phyloP scores from a whole-genome alignment of 352 stramenopile genomes.

The Phytophthora niederhauseri region DNA sequence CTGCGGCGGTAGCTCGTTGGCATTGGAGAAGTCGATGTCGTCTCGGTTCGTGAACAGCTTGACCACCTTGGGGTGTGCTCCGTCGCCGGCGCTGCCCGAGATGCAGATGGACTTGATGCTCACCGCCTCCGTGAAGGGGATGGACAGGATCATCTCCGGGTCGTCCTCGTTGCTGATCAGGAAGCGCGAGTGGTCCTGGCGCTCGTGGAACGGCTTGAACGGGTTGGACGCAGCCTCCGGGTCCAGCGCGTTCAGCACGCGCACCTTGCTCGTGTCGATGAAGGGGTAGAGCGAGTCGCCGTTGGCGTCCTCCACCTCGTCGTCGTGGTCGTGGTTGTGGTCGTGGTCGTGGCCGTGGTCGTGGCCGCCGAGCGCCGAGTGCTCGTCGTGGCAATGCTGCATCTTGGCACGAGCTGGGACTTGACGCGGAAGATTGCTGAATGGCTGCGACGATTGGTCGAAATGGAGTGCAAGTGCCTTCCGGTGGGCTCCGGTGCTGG shows the following conservation, averaged over 20 bases:
- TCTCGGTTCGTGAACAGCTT: constrained; percentile 89
- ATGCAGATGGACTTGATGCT: constrained; percentile 92
- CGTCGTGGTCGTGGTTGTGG: constrained; percentile 61
- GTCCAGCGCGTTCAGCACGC: constrained; percentile 78
- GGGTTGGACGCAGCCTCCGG: constrained; percentile 63
- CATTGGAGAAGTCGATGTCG: constrained; percentile 89
- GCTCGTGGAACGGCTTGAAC: constrained; percentile 86
- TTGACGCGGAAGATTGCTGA: constrained; percentile 13
- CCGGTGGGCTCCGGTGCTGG: neutral
- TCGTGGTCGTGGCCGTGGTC: constrained; percentile 60
- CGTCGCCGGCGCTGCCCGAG: constrained; percentile 70
- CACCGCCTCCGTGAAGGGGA: constrained; percentile 88
- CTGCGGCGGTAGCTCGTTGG: constrained; percentile 70
- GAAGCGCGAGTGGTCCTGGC: constrained; percentile 66
- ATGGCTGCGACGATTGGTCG: constrained; percentile 27
- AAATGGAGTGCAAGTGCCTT: constrained; percentile 43
- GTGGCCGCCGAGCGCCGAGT: constrained; percentile 52
- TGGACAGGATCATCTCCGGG: constrained; percentile 84
- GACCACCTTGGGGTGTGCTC: constrained; percentile 78
- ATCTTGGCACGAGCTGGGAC: constrained; percentile 27
- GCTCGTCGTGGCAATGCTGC: constrained; percentile 73
- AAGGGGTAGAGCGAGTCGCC: constrained; percentile 85
- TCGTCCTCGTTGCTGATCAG: constrained; percentile 84
- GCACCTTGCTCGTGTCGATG: constrained; percentile 89
- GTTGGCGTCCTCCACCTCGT: constrained; percentile 71